A percentile compares a stretch with the other conserved stretches of the same genome.
Evolutionary conservation across 768 basidiomycete species (phyloP).

Genomic region (Kwoniella heveanensis): DNA sequence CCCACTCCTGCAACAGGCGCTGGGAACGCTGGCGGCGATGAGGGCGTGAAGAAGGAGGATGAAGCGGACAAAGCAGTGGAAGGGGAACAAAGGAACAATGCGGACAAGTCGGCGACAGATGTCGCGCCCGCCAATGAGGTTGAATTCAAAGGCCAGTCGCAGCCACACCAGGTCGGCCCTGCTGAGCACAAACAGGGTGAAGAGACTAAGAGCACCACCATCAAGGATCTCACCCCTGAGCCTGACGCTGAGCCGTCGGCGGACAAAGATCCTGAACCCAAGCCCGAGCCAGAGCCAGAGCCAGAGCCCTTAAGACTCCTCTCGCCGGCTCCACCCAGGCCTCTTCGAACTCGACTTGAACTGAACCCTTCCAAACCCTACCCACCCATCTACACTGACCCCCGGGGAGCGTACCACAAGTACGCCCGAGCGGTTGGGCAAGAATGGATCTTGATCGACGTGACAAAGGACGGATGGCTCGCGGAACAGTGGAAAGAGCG

Average conservation of each 20-base stretch:
- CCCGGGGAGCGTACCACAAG: conserved; percentile 46
- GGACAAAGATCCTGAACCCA: neutral
- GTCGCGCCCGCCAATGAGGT: too few relatives aligned
- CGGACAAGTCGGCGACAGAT: conserved; percentile 1
- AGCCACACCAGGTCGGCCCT: neutral
- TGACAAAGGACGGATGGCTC: conserved; percentile 51
- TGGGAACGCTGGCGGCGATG: neutral
- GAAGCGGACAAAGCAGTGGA: conserved; percentile 3
- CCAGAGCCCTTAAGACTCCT: conserved; percentile 33
- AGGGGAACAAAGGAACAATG: conserved; percentile 5
- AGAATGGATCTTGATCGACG: conserved; percentile 41
- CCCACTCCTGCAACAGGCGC: conserved; percentile 25
- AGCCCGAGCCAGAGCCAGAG: neutral
- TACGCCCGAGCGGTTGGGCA: conserved; percentile 38
- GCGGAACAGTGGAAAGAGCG: conserved; percentile 45
- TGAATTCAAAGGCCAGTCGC: too few relatives aligned
- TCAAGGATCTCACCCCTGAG: conserved; percentile 9
- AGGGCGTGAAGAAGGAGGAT: neutral
- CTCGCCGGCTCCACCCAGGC: conserved; percentile 31
- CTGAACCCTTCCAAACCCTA: conserved; percentile 34
- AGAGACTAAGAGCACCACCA: neutral
- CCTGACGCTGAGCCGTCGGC: neutral
- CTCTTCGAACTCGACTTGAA: conserved; percentile 34
- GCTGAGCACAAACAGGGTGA: neutral
- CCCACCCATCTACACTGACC: conserved; percentile 44